phyloP scores from a whole-genome alignment of 768 basidiomycete genomes.

The Sistotremastrum niveocremeum region DNA sequence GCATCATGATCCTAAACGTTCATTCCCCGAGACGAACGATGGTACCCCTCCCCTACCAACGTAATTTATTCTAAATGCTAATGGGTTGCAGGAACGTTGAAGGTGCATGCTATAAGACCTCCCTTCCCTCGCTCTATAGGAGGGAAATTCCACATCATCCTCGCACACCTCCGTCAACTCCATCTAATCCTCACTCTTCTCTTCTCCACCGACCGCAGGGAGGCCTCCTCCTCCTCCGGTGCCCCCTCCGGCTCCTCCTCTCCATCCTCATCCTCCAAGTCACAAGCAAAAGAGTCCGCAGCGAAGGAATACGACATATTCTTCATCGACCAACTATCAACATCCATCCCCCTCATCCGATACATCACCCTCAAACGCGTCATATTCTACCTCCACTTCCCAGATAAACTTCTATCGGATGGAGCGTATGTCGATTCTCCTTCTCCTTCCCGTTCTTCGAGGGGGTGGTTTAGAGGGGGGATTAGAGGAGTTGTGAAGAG shows the following conservation, averaged over 20 bases:
- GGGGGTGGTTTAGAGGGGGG: slow-evolving; percentile 27
- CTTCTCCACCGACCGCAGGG: too few relatives aligned
- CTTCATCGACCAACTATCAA: slow-evolving; percentile 91
- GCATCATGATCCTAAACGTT: slow-evolving; percentile 74
- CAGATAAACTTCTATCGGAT: slow-evolving; percentile 79
- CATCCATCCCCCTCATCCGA: slow-evolving; percentile 76
- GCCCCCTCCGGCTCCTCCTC: too few relatives aligned
- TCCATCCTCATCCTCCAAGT: neutral
- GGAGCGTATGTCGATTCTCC: slow-evolving; percentile 39
- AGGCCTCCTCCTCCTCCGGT: too few relatives aligned
- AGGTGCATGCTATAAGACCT: slow-evolving; percentile 55
- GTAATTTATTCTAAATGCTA: neutral
- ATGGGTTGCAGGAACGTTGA: slow-evolving; percentile 50
- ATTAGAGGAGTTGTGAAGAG: slow-evolving; percentile 44
- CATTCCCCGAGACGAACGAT: slow-evolving; percentile 88
- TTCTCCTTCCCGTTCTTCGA: slow-evolving; percentile 12
- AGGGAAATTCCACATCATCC: slow-evolving; percentile 79
- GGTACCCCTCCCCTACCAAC: slow-evolving; percentile 31
- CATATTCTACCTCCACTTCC: slow-evolving; percentile 97
- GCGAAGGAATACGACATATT: slow-evolving; percentile 59
- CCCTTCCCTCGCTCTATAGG: slow-evolving; percentile 69
- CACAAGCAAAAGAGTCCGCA: slow-evolving; percentile 20
- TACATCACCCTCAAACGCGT: slow-evolving; percentile 57
- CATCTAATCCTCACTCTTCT: slow-evolving; percentile 66
- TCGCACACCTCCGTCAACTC: slow-evolving; percentile 80